Evolutionary conservation across 2,329 filamentous ascomycete genomes (phyloP).

Genomic region (Fusarium sp.): DNA sequence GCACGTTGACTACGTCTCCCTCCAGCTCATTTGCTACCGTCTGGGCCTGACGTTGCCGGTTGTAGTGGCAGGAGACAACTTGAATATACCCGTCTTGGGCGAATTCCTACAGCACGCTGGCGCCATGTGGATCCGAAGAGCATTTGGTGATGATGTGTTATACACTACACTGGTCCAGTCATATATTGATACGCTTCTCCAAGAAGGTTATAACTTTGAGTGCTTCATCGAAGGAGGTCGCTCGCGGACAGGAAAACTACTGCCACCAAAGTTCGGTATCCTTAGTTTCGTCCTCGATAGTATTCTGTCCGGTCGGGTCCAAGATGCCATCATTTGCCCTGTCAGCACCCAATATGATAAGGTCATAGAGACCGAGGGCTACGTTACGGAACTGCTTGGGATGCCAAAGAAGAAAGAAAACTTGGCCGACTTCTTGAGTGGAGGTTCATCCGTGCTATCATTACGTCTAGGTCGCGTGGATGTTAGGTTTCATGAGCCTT

Average conservation of each 20-base stretch:
- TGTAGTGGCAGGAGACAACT: constrained; percentile 93
- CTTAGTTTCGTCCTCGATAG: constrained; percentile 92
- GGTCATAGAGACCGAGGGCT: constrained; percentile 97
- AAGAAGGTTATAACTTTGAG: constrained; percentile 93
- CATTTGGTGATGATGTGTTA: constrained; percentile 90
- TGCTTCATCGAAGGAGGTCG: constrained; percentile 97
- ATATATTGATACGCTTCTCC: constrained; percentile 92
- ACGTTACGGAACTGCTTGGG: constrained; percentile 92
- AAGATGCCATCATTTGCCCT: constrained; percentile 93
- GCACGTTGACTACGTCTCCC: constrained; percentile 94
- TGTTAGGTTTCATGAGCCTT: constrained; percentile 95
- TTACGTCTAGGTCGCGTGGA: constrained; percentile 91
- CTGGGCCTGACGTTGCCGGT: constrained; percentile 89
- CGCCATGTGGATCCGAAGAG: constrained; percentile 94
- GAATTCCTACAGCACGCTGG: constrained; percentile 94
- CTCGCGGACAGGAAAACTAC: constrained; percentile 90
- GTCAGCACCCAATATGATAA: constrained; percentile 99
- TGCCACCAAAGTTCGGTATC: constrained; percentile 96
- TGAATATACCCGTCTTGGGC: constrained; percentile 93
- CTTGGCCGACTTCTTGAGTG: constrained; percentile 85
- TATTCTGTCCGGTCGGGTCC: constrained; percentile 84
- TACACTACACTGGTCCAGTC: constrained; percentile 95
- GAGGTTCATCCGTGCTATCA: constrained; percentile 85
- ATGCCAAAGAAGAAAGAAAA: constrained; percentile 97
- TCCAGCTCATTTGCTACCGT: constrained; percentile 95